phyloP scores from a whole-genome alignment of 495 filamentous ascomycete species.

The Annulohypoxylon moriforme region DNA sequence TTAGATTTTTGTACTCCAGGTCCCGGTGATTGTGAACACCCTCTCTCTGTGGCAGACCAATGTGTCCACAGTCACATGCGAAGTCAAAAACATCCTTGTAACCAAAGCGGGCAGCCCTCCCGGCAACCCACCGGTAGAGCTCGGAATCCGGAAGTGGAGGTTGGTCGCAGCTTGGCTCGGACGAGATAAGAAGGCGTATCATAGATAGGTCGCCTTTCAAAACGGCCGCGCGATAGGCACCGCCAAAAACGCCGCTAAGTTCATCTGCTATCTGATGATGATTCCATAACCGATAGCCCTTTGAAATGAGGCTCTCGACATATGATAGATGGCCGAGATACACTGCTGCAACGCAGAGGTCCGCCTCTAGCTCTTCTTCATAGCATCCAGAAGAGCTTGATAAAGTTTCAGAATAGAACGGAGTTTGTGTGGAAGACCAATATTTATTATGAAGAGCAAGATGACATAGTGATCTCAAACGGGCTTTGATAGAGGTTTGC shows the following conservation, averaged over 20 bases:
- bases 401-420: too few relatives aligned
- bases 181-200: constrained; percentile 38
- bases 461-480: constrained; percentile 12
- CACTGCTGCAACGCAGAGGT: constrained; percentile 19
- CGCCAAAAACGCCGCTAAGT: not conserved
- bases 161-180: too few relatives aligned
- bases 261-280: not conserved
- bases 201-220: constrained; percentile 14
- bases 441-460: not conserved
- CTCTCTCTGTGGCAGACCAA: not conserved
- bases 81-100: constrained; percentile 20
- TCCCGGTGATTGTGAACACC: too few relatives aligned
- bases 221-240: not conserved
- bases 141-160: too few relatives aligned
- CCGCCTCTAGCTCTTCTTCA: not conserved
- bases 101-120: not conserved
- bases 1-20: too few relatives aligned
- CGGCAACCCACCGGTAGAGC: too few relatives aligned
- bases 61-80: constrained; percentile 2
- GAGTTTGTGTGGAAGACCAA: too few relatives aligned
- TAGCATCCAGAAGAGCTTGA: too few relatives aligned
- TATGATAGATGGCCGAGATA: constrained; percentile 6
- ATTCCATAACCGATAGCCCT: not conserved
- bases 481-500: not conserved
- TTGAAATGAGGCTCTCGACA: not conserved